Base-by-base conservation (phyloP, 371 early-diverging fungal genomes). In the Mortierella sp. region DNA sequence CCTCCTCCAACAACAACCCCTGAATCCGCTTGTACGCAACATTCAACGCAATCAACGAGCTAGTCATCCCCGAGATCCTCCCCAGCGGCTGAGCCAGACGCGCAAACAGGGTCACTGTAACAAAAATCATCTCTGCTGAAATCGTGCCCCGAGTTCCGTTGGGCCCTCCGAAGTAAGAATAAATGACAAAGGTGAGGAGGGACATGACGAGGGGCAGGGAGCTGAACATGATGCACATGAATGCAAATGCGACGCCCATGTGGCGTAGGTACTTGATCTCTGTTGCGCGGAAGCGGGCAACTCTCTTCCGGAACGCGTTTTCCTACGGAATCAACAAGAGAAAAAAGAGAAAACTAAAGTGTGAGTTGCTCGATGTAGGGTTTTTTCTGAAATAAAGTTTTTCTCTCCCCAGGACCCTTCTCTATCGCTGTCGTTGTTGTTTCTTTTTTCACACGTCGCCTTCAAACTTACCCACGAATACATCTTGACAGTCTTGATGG, bases 401-500 rank as follows among this genome's bases (percentile, higher is more conserved):
- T 61, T 11, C 16, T 57, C 11, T 5, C 14, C 13, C 16, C 16
- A 14, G 3, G 3, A 48, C 8, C 48, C 44, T 43, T 43, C 5
- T 10, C 46, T 13, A 10, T 46, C 13, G 46, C 46, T 8, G 46
- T 46, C 26, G 13, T 57, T 59, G 59, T 31, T 6, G 3, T 19
- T 19, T 1, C 6, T 5, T 34, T 16, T 31, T 19, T 6, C n/a
- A 54, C 61, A 31, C 24, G 3, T 21, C 24, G 31, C 89, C 57
- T 95, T 75, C 40, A 95, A 80, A 91, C 97, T 94, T n/a, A 96
- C 89, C 96, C 96, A 90, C 10, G 88, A 87, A 70, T 90, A 88
- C 51, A 91, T 72, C 77, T 90, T 90, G 64, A 91, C 88, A 57
- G 89, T 84, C 50, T 88, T 88, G 71, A 90, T 91, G 11, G 88